These are phyloP conservation scores for Globisporangium splendens DNA, from an alignment of 352 stramenopile genomes.

Conservation along the genomic window DNA sequence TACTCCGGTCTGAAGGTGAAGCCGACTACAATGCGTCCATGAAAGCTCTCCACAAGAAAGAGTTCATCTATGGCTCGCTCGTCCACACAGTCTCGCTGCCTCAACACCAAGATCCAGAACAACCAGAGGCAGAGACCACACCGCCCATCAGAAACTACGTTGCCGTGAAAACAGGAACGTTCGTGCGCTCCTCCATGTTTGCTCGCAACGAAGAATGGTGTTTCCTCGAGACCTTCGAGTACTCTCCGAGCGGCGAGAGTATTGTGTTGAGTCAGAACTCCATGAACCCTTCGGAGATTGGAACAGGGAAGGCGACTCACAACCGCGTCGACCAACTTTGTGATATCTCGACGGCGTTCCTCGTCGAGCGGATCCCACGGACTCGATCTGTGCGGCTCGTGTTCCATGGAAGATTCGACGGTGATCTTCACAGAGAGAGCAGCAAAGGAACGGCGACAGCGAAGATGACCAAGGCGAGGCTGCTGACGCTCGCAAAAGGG, in stretches of 20 bases:
- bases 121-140: too few relatives aligned
- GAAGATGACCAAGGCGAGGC: conserved; percentile 23
- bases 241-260: conserved; percentile 12
- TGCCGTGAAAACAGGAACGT: conserved; percentile 36
- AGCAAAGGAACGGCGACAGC: conserved; percentile 8
- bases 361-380: conserved; percentile 22
- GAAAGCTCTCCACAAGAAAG: conserved; percentile 9
- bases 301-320: conserved; percentile 24
- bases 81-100: conserved; percentile 21
- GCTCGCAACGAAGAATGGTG: conserved; percentile 31
- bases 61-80: conserved; percentile 43
- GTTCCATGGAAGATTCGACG: conserved; percentile 29
- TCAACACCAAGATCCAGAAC: neutral
- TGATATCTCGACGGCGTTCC: conserved; percentile 23
- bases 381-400: conserved; percentile 22
- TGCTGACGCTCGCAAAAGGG: conserved; percentile 22
- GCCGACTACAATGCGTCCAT: conserved; percentile 10
- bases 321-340: conserved; percentile 37
- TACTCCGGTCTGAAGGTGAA: neutral
- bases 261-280: conserved; percentile 32
- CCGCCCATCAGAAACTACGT: conserved; percentile 19
- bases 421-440: neutral
- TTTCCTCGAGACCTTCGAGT: conserved; percentile 41
- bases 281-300: conserved; percentile 25
- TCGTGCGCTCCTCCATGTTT: conserved; percentile 24